Evolutionary conservation across 2,329 filamentous ascomycete genomes (phyloP).

Genomic region (Colletotrichum tabaci): DNA sequence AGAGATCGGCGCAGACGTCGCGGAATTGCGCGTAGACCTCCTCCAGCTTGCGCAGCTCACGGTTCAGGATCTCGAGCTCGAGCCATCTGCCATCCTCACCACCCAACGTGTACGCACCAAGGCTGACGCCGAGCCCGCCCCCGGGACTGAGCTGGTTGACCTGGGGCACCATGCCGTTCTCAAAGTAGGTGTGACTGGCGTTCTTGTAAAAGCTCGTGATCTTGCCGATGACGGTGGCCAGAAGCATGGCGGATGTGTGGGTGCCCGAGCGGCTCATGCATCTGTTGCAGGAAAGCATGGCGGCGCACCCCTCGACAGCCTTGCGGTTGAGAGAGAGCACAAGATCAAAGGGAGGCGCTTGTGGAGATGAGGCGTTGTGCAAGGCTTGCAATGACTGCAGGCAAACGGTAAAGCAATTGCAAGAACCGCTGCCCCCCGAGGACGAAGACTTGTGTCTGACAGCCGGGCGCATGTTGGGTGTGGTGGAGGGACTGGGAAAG

Average conservation of each 20-base stretch:
- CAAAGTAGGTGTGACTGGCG: slow-evolving; percentile 58
- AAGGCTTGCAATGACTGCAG: slow-evolving; percentile 63
- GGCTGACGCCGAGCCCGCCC: slow-evolving; percentile 54
- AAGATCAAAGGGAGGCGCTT: slow-evolving; percentile 59
- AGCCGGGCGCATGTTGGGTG: slow-evolving; percentile 53
- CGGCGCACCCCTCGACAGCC: slow-evolving; percentile 63
- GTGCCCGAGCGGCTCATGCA: slow-evolving; percentile 62
- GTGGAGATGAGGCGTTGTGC: slow-evolving; percentile 59
- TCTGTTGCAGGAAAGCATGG: slow-evolving; percentile 61
- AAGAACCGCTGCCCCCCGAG: slow-evolving; percentile 50
- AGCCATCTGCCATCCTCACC: slow-evolving; percentile 63
- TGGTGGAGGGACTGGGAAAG: slow-evolving; percentile 58
- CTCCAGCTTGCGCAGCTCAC: slow-evolving; percentile 64
- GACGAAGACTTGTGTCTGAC: slow-evolving; percentile 44
- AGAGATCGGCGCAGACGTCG: slow-evolving; percentile 57
- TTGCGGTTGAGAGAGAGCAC: slow-evolving; percentile 62
- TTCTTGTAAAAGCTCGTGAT: slow-evolving; percentile 63
- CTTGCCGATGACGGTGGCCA: slow-evolving; percentile 65
- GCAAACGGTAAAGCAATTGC: slow-evolving; percentile 63
- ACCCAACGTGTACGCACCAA: slow-evolving; percentile 62
- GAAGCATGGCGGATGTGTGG: slow-evolving; percentile 63
- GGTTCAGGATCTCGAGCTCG: slow-evolving; percentile 63
- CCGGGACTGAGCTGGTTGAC: slow-evolving; percentile 40
- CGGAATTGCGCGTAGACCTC: slow-evolving; percentile 62
- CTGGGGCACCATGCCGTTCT: slow-evolving; percentile 44